phyloP scores from a whole-genome alignment of 2,329 filamentous ascomycete genomes.

The Claviceps humidiphila region DNA sequence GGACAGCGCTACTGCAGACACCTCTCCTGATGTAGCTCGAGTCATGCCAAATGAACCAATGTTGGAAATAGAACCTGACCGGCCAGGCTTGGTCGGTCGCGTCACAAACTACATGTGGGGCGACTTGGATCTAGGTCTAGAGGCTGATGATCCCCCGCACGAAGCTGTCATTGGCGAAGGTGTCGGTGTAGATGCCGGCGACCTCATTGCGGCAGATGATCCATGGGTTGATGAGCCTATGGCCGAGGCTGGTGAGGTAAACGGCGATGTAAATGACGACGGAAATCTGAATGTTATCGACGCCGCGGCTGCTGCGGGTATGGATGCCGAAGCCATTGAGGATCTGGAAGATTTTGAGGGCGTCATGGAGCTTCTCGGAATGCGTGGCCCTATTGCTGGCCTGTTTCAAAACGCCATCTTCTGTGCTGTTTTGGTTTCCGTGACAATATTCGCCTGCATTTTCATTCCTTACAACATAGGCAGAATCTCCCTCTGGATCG shows the following conservation, averaged over 20 bases:
- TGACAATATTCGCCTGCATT: slow-evolving; percentile 73
- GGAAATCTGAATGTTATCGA: slow-evolving; percentile 22
- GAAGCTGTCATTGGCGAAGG: slow-evolving; percentile 21
- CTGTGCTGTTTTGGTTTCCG: slow-evolving; percentile 76
- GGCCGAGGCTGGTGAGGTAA: slow-evolving; percentile 22
- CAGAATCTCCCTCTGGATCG: slow-evolving; percentile 64
- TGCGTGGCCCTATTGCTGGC: slow-evolving; percentile 83
- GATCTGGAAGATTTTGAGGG: slow-evolving; percentile 93
- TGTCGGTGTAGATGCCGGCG: slow-evolving; percentile 27
- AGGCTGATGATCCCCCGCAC: slow-evolving; percentile 13
- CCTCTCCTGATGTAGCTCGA: slow-evolving; percentile 6
- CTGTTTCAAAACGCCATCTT: slow-evolving; percentile 93
- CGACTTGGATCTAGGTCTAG: slow-evolving; percentile 29
- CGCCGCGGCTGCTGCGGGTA: slow-evolving; percentile 43
- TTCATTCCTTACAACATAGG: slow-evolving; percentile 90
- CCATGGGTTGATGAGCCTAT: slow-evolving; percentile 12
- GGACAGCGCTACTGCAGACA: background rate
- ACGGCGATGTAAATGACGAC: slow-evolving; percentile 14
- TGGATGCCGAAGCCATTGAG: slow-evolving; percentile 65
- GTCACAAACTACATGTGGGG: slow-evolving; percentile 51
- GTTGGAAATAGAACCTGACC: slow-evolving; percentile 8
- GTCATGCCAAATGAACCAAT: slow-evolving; percentile 1
- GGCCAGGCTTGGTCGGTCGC: slow-evolving; percentile 15
- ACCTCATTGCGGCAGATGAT: slow-evolving; percentile 42
- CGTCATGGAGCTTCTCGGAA: slow-evolving; percentile 87